A percentile compares a stretch with the other conserved stretches of the same genome.
phyloP scores from a whole-genome alignment of 2,329 filamentous ascomycete genomes.

The Neocatenulostroma microsporum region DNA sequence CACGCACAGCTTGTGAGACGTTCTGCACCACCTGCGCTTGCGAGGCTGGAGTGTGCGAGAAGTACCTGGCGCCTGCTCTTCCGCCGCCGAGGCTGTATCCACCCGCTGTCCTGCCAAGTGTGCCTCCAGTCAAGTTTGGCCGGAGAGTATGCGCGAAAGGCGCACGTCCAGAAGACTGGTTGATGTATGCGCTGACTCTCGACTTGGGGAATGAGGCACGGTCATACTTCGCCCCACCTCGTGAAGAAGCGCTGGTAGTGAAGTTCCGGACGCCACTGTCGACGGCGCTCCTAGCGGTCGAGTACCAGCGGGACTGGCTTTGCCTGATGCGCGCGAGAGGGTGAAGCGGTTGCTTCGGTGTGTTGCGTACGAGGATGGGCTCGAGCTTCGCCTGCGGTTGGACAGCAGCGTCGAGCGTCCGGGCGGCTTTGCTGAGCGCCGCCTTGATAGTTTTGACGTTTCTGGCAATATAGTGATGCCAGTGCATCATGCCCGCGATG shows the following conservation, averaged over 20 bases:
- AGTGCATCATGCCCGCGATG: slow-evolving; percentile 27
- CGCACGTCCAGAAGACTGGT: slow-evolving; percentile 62
- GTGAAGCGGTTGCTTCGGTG: slow-evolving; percentile 52
- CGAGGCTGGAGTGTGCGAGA: slow-evolving; percentile 76
- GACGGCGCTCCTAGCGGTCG: slow-evolving; percentile 44
- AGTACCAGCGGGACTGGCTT: slow-evolving; percentile 56
- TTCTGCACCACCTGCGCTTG: slow-evolving; percentile 90
- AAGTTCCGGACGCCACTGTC: slow-evolving; percentile 43
- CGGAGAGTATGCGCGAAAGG: slow-evolving; percentile 85
- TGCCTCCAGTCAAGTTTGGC: slow-evolving; percentile 84
- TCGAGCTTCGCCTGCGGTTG: slow-evolving; percentile 46
- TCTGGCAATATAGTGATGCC: slow-evolving; percentile 30
- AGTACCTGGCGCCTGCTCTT: slow-evolving; percentile 67
- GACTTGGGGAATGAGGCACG: slow-evolving; percentile 50
- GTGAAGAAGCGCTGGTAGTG: slow-evolving; percentile 39
- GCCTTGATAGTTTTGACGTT: slow-evolving; percentile 27
- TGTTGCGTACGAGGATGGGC: slow-evolving; percentile 51
- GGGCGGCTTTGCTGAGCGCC: slow-evolving; percentile 18
- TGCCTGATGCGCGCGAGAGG: slow-evolving; percentile 57
- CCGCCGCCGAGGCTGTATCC: slow-evolving; percentile 71
- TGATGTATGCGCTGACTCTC: slow-evolving; percentile 48
- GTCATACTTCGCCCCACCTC: slow-evolving; percentile 39
- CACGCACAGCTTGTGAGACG: slow-evolving; percentile 86
- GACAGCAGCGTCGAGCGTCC: slow-evolving; percentile 26
- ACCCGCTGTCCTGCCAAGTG: slow-evolving; percentile 73